Evolutionary conservation across 2,329 filamentous ascomycete genomes (phyloP).

Genomic region (Alternaria brassicae): DNA sequence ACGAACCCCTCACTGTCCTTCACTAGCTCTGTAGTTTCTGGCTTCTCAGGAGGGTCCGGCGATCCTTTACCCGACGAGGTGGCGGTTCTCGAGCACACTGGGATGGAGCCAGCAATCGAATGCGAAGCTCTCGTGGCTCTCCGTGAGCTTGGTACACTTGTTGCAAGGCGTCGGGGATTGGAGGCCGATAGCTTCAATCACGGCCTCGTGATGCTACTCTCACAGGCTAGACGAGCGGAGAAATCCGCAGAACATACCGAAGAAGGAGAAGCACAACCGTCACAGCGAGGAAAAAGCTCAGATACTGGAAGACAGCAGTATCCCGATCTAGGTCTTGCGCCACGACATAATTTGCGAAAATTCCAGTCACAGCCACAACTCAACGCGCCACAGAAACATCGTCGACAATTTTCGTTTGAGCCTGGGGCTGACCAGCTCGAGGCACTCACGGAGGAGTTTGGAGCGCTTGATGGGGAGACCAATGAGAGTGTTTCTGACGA

Average conservation of each 20-base stretch:
- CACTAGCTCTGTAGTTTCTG: slow-evolving; percentile 33
- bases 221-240: slow-evolving; percentile 12
- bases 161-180: slow-evolving; percentile 48
- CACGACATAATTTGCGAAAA: slow-evolving; percentile 11
- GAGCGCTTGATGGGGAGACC: slow-evolving; percentile 8
- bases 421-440: slow-evolving; percentile 50
- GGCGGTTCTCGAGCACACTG: background rate
- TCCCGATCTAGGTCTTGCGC: background rate
- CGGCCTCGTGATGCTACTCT: slow-evolving; percentile 46
- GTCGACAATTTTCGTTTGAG: slow-evolving; percentile 54
- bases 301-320: background rate
- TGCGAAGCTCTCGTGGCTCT: slow-evolving; percentile 44
- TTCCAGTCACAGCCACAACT: slow-evolving; percentile 31
- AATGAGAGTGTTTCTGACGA: slow-evolving; percentile 14
- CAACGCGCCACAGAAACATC: slow-evolving; percentile 25
- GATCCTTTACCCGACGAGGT: slow-evolving; percentile 43
- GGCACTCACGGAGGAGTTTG: slow-evolving; percentile 24
- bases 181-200: slow-evolving; percentile 40
- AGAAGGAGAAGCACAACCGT: background rate
- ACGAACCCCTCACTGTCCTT: slow-evolving; percentile 7
- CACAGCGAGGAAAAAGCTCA: background rate
- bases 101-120: slow-evolving; percentile 27
- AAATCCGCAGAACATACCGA: background rate
- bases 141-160: slow-evolving; percentile 42
- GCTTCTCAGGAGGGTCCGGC: slow-evolving; percentile 42